Evolutionary conservation across 2,329 filamentous ascomycete species (phyloP).

Genomic region (Pseudomassariella vexata): DNA sequence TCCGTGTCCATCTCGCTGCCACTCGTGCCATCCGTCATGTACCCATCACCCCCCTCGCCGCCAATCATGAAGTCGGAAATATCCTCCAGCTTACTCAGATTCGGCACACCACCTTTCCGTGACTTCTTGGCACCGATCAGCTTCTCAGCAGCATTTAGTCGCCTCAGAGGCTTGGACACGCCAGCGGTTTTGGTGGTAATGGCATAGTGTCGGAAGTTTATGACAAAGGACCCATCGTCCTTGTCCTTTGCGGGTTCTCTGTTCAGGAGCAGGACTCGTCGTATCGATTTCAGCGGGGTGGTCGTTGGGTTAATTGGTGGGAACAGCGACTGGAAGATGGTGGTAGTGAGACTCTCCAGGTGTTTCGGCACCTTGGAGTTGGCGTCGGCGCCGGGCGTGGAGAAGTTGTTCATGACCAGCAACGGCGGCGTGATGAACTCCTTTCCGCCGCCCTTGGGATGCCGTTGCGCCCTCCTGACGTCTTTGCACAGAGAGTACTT

Average conservation of each 20-base stretch:
- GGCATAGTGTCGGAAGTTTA: conserved; percentile 90
- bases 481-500: conserved; percentile 94
- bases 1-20: conserved; percentile 93
- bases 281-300: conserved; percentile 87
- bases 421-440: conserved; percentile 82
- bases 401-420: conserved; percentile 98
- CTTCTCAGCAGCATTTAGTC: conserved; percentile 81
- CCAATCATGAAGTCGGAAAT: conserved; percentile 94
- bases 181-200: conserved; percentile 87
- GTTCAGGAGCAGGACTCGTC: conserved; percentile 83
- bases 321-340: conserved; percentile 93
- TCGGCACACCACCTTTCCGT: conserved; percentile 71
- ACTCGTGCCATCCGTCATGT: conserved; percentile 78
- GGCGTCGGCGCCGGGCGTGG: conserved; percentile 54
- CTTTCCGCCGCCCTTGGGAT: conserved; percentile 75
- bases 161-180: conserved; percentile 75
- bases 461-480: conserved; percentile 75
- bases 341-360: conserved; percentile 86
- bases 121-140: conserved; percentile 56
- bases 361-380: conserved; percentile 79
- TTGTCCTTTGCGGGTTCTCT: conserved; percentile 55
- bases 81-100: conserved; percentile 85
- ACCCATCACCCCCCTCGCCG: conserved; percentile 69
- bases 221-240: conserved; percentile 66
- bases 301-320: conserved; percentile 90